phyloP scores from a whole-genome alignment of 208 protist genomes.

The Naegleria fowleri region DNA sequence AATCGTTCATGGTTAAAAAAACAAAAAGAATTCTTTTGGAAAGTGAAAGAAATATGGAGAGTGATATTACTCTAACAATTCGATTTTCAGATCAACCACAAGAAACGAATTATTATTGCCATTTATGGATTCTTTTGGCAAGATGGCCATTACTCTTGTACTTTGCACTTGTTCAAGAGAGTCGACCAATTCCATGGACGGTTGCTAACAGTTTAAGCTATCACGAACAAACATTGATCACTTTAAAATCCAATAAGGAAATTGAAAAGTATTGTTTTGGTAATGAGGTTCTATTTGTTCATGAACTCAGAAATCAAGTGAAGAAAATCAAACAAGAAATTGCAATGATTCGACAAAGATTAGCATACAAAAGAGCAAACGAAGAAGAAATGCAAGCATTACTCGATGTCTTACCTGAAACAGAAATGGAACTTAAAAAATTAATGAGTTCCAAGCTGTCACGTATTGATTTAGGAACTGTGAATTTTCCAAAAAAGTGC shows the following conservation, averaged over 20 bases:
- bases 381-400: neutral
- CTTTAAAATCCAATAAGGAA: neutral
- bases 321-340: neutral
- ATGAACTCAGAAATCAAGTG: neutral
- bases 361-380: neutral
- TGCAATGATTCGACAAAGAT: neutral
- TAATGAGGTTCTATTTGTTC: too few relatives aligned
- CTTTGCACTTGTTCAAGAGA: neutral
- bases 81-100: neutral
- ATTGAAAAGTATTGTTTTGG: neutral
- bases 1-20: neutral
- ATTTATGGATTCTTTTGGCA: neutral
- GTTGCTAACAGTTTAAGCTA: neutral
- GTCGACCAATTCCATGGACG: neutral
- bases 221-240: neutral
- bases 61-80: neutral
- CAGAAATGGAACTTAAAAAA: neutral
- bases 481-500: neutral
- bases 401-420: neutral
- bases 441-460: neutral
- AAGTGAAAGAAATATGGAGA: neutral
- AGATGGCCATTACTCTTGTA: neutral
- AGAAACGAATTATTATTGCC: neutral
- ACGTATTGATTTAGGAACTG: neutral
- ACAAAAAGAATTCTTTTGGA: neutral